Evolutionary conservation across 1,284 basidiomycete genomes (phyloP).

Genomic region (Cryptococcus sp.): DNA sequence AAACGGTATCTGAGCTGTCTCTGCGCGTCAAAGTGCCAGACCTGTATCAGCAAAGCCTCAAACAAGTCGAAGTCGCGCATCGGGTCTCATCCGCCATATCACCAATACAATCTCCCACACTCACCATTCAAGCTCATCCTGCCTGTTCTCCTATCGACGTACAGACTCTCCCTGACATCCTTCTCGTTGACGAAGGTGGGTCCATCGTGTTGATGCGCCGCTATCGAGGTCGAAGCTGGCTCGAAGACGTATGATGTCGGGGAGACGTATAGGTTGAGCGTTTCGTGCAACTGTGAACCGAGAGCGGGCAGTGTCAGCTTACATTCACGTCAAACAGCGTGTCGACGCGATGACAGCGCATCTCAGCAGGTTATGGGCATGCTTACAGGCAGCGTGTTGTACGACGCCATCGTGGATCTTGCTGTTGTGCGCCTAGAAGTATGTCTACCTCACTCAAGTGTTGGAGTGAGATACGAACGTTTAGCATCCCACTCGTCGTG

Average conservation of each 20-base stretch:
- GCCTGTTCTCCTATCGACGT: constrained; percentile 52
- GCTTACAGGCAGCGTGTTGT: constrained; percentile 14
- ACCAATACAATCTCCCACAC: constrained; percentile 11
- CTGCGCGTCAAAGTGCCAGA: constrained; percentile 12
- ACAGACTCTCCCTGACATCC: constrained; percentile 51
- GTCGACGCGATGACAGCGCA: no score
- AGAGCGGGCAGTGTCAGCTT: no score
- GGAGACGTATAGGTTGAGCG: constrained; percentile 53
- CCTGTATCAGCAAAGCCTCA: no score
- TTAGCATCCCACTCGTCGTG: no score
- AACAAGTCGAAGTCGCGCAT: no score
- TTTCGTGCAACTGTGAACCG: constrained; percentile 47
- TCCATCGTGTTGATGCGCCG: constrained; percentile 22
- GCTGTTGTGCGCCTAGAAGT: not conserved
- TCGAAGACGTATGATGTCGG: constrained; percentile 52
- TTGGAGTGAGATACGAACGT: no score
- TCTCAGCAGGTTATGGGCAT: no score
- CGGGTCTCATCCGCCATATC: no score
- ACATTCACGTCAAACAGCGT: no score
- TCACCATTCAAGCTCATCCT: constrained; percentile 52
- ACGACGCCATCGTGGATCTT: not conserved
- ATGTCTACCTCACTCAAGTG: no score
- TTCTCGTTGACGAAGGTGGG: constrained; percentile 41
- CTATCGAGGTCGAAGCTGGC: constrained; percentile 37
- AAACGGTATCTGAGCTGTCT: constrained; percentile 46